Base-by-base conservation (phyloP, 768 basidiomycete species). In the Paxillus ammoniavirescens region DNA sequence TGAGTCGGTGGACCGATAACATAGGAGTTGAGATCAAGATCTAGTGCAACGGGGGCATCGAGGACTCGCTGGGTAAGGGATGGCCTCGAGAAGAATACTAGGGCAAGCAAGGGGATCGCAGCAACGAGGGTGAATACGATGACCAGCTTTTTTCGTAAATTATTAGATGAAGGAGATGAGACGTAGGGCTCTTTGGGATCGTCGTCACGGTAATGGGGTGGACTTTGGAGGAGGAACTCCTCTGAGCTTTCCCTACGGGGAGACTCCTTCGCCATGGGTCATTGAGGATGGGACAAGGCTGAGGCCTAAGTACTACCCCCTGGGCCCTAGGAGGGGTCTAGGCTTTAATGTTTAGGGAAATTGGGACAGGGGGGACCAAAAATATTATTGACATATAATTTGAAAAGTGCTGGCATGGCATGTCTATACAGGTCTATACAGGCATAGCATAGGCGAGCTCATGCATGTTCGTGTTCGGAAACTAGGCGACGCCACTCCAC, bases 1-100 rank as follows among this genome's bases (percentile, higher is more conserved):
- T 66, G 53, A 3, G 84, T 86, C 9, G 87, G 84, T 2, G 75
- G 70, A 0, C 86, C 87, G 8, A 62, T 53, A 13, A 72, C 59
- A 53, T 58, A 65, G 2, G 55, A 54, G 42, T 56, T 33, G 7
- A 37, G 42, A 0, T 42, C 9, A 13, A 47, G 10, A 3, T 50
- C 14, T 1, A 38, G 14, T 26, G 41, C 40, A 13, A 28, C 38
- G 8, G 40, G 33, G 1, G 30, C 35, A 31, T 44, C 18, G 12
- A 50, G 26, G 1, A 44, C 13, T 6, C 37, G 30, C n/a, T 28
- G 33, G 17, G 33, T 23, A 8, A 35, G 36, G 23, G 42, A 2
- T 2, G 31, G 46, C 23, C 6, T 47, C 26, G 21, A 33, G 33
- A 49, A 15, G 31, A 53, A 42, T 6, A 49, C 10, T 26, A 65